phyloP scores from a whole-genome alignment of 2,329 filamentous ascomycete species.

The Colletotrichum sp. region DNA sequence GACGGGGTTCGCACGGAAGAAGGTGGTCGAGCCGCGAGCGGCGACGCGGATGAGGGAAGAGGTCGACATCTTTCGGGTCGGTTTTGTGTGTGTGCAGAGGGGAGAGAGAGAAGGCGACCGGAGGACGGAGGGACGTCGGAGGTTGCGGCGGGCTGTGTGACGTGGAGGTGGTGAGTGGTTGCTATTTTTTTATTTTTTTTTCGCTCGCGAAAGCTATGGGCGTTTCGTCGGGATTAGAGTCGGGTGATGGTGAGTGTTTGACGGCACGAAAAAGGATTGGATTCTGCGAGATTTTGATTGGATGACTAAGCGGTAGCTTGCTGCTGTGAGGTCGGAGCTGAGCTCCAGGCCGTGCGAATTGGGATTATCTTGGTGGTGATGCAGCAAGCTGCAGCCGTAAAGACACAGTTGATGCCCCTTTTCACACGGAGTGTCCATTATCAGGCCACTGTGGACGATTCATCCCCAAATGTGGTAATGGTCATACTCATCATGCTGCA shows the following conservation, averaged over 20 bases:
- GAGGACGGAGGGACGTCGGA: slow-evolving; percentile 12
- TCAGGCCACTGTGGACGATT: slow-evolving; percentile 16
- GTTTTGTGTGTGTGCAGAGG: slow-evolving; percentile 1
- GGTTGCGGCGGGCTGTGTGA: slow-evolving; percentile 11
- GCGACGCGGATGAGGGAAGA: slow-evolving; percentile 73
- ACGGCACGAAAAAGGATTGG: slow-evolving; percentile 23
- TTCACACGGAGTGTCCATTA: not conserved
- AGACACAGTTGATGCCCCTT: not conserved
- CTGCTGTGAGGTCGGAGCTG: not conserved
- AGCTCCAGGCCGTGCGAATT: slow-evolving; percentile 24
- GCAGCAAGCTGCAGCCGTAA: not conserved
- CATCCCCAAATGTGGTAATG: slow-evolving; percentile 2
- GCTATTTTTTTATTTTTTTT: slow-evolving; percentile 8
- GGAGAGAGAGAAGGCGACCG: slow-evolving; percentile 2
- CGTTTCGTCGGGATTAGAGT: slow-evolving; percentile 28
- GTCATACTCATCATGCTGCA: slow-evolving; percentile 10
- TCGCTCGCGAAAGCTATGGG: slow-evolving; percentile 18
- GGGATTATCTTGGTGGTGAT: not conserved
- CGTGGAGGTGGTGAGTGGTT: slow-evolving; percentile 5
- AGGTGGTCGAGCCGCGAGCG: slow-evolving; percentile 68
- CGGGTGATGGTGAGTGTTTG: slow-evolving; percentile 30
- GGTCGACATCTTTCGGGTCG: slow-evolving; percentile 61
- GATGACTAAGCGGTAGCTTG: slow-evolving; percentile 25
- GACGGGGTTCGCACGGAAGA: slow-evolving; percentile 69
- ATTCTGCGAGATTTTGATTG: slow-evolving; percentile 25